Evolutionary conservation across 1,284 basidiomycete species (phyloP).

Genomic region (Apiotrichum porosum): DNA sequence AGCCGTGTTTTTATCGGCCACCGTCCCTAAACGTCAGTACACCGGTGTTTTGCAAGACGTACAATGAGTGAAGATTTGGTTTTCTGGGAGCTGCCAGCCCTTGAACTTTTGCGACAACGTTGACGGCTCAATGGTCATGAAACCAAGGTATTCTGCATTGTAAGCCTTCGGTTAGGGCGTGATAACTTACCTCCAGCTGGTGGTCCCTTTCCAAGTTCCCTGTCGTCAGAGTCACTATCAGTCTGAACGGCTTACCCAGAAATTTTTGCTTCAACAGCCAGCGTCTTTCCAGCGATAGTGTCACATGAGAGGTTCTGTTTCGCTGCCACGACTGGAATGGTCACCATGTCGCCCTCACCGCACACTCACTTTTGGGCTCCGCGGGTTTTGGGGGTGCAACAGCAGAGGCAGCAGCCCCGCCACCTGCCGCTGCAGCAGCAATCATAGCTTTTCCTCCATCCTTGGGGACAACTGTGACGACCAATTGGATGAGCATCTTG

Average conservation of each 20-base stretch:
- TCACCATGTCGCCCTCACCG: no score
- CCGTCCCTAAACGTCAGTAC: constrained; percentile 3
- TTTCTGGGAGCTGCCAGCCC: constrained; percentile 35
- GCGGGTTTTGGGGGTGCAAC: no score
- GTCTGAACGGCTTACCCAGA: constrained; percentile 21
- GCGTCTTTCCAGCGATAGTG: neutral
- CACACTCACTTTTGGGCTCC: no score
- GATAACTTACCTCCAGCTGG: constrained; percentile 27
- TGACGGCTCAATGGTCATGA: constrained; percentile 26
- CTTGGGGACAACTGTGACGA: no score
- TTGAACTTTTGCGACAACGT: constrained; percentile 29
- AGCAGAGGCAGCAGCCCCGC: no score
- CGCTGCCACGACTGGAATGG: no score
- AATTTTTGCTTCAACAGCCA: neutral
- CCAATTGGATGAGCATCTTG: no score
- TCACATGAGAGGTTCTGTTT: constrained; percentile 15
- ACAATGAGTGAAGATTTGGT: no score
- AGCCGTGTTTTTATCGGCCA: constrained; percentile 37
- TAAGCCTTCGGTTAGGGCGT: neutral
- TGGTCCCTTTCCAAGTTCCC: constrained; percentile 35
- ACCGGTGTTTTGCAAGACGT: no score
- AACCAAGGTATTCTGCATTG: constrained; percentile 35
- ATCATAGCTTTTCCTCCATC: no score
- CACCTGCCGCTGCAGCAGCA: no score
- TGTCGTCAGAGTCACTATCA: constrained; percentile 4